Evolutionary conservation across 208 protist species (phyloP), one percentile per base, ranked within the genome.

Genomic region (Leishmania turanica): DNA sequence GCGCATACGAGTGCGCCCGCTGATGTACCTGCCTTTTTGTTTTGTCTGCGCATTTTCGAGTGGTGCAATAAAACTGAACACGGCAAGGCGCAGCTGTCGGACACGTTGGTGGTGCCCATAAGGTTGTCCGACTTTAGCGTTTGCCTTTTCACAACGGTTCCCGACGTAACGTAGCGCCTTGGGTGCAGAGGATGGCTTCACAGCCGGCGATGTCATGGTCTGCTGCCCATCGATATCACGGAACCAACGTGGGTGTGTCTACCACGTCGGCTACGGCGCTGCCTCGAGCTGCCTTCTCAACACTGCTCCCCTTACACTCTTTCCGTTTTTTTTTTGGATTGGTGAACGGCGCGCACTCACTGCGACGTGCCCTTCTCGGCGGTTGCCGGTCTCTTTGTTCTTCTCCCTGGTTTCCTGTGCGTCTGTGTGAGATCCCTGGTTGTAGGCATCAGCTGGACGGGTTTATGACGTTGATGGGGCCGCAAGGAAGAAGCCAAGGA

Each of bases 1-100:
- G 40, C 47, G 58, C 27, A 49, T 56, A 83, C 62, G 53, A 37
- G 40, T 75, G 56, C 6, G n/a, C 71, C 53, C 47, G 71, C 49
- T 58, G 42, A 84, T 69, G 64, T 87, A 84, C 75, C 60, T 76
- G 15, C 6, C 21, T 58, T 51, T 80, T 42, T 77, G 2, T 60
- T 78, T 77, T 58, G 45, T 77, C 13, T 76, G 8, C 51, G 9
- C 9, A 19, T 73, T 31, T 27, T 54, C n/a, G 69, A 51, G 45
- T 54, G 27, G 1, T 42, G 34, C 31, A 21, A 76, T 62, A 21
- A 62, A 76, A 42, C 1, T 1, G 53, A 40, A 24, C 17, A 42
- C 21, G 15, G 11, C 72, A 62, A 4, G 7, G 54, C 11, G 69
- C 13, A 21, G 45, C 69, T 54, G 24, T 13, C 3, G 11, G 45